Conservation (phyloP, 345 rosid species). For the Eucalyptus paniculata region DNA sequence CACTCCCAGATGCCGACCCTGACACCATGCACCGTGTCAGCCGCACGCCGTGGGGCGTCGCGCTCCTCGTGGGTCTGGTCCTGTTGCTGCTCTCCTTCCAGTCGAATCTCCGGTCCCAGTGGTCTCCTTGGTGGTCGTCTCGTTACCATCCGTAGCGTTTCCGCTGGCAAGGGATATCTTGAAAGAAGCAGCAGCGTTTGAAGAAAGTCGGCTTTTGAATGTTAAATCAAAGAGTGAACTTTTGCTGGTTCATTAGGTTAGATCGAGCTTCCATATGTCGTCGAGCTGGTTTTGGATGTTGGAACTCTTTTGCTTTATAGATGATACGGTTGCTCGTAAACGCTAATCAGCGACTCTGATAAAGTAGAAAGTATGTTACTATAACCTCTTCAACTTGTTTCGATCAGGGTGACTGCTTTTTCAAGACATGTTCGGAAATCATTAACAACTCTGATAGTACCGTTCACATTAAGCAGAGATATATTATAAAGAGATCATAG, state of each 20-base stretch:
- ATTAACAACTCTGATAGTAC: neutral
- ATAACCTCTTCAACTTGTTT: neutral
- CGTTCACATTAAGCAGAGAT: neutral
- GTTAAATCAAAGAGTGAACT: neutral
- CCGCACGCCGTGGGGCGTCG: conserved; percentile 52
- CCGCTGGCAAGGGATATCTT: neutral
- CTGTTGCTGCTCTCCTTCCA: conserved; percentile 55
- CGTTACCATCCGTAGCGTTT: neutral
- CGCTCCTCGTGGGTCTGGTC: conserved; percentile 27
- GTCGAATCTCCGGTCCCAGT: conserved; percentile 49
- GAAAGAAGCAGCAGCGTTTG: neutral
- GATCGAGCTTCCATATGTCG: neutral
- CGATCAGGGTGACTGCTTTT: neutral
- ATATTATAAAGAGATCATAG: neutral
- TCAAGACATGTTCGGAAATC: neutral
- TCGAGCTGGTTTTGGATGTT: neutral
- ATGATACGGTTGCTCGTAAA: neutral
- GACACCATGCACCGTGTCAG: conserved; percentile 3
- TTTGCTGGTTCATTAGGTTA: neutral
- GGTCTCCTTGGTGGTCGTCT: conserved; percentile 25
- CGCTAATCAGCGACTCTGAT: neutral
- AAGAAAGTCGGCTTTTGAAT: neutral
- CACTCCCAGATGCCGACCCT: conserved; percentile 4
- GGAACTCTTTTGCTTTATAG: neutral
- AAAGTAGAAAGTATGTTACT: neutral